A percentile compares a stretch with the other conserved stretches of the same genome.
phyloP scores from a whole-genome alignment of 352 stramenopile species.

The Globisporangium polare region DNA sequence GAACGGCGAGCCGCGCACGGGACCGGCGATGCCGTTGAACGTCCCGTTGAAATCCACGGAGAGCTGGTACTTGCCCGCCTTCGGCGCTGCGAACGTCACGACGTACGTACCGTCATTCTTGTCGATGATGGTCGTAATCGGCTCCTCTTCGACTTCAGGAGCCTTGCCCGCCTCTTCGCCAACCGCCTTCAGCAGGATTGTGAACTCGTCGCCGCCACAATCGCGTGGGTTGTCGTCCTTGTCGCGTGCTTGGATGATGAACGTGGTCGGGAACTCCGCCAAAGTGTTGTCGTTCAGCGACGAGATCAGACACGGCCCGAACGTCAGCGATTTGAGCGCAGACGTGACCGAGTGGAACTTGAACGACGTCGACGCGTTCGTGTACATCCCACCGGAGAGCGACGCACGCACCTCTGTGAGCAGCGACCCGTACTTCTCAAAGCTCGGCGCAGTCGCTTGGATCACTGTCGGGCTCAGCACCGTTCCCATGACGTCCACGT shows the following conservation, averaged over 20 bases:
- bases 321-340: conserved; percentile 89
- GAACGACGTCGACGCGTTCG: conserved; percentile 84
- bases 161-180: conserved; percentile 34
- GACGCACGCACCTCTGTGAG: conserved; percentile 87
- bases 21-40: conserved; percentile 91
- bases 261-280: conserved; percentile 74
- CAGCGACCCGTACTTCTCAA: conserved; percentile 92
- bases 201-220: conserved; percentile 95
- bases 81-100: conserved; percentile 85
- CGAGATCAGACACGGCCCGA: conserved; percentile 87
- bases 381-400: conserved; percentile 90
- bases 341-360: conserved; percentile 95
- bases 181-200: conserved; percentile 49
- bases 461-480: conserved; percentile 87
- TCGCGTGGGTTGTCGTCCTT: conserved; percentile 86
- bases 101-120: conserved; percentile 94
- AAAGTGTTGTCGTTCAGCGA: conserved; percentile 60
- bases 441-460: conserved; percentile 90
- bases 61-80: conserved; percentile 83
- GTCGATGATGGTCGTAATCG: conserved; percentile 63
- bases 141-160: conserved; percentile 20
- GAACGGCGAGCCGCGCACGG: conserved; percentile 93
- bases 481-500: conserved; percentile 86
- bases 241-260: conserved; percentile 92
- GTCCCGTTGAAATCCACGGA: conserved; percentile 91